A percentile compares a stretch with the other conserved stretches of the same genome.
Conservation (phyloP, 83 land plant genomes). For the Isoetes engelmannii region DNA sequence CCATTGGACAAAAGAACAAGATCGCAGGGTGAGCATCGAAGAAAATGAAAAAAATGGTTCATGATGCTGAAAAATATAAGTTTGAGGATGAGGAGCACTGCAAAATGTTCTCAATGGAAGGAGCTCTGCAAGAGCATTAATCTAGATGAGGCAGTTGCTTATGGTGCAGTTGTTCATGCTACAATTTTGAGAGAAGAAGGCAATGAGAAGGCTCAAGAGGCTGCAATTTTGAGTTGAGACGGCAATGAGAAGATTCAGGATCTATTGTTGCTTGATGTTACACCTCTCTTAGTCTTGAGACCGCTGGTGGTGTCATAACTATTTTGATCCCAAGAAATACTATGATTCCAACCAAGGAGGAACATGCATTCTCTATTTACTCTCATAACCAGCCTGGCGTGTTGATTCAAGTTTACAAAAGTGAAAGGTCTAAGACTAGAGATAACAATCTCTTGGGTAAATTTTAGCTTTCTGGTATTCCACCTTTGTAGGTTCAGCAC, state of each 20-base stretch:
- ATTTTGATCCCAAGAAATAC: not conserved
- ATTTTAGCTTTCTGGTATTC: too few species aligned
- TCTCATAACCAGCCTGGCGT: not conserved
- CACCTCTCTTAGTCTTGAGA: not conserved
- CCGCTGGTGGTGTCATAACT: too few species aligned
- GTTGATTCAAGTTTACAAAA: not conserved
- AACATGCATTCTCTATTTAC: not conserved
- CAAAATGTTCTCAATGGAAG: slow-evolving; percentile 24
- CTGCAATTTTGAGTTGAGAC: not conserved
- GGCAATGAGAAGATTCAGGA: not conserved
- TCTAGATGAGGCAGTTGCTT: not conserved
- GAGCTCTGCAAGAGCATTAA: slow-evolving; percentile 14
- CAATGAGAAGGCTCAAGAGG: not conserved
- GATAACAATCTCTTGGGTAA: not conserved
- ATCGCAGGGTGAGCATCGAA: slow-evolving; percentile 1
- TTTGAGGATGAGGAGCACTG: slow-evolving; percentile 8
- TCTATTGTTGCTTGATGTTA: not conserved
- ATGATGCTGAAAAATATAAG: not conserved
- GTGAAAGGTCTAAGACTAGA: not conserved
- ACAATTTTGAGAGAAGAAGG: not conserved
- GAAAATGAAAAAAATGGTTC: slow-evolving; percentile 13
- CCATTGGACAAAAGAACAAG: slow-evolving; percentile 15
- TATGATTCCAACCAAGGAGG: not conserved
- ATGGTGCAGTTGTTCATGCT: not conserved
- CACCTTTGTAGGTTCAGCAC: too few species aligned